phyloP scores from a whole-genome alignment of 2,329 filamentous ascomycete genomes.

The Cladosporium sphaerospermum region DNA sequence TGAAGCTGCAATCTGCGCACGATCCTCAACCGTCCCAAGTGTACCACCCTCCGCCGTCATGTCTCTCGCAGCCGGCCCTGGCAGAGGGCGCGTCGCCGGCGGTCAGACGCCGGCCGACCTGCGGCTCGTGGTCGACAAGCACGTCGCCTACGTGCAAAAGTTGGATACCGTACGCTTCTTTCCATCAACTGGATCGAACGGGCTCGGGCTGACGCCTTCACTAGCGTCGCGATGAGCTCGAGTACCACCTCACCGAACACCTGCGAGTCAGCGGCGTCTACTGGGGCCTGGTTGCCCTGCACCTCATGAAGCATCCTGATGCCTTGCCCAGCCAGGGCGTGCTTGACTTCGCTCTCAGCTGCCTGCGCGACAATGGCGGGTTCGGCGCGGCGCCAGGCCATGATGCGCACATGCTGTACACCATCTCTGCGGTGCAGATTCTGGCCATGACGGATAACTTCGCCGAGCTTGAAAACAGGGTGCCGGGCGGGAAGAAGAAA shows the following conservation, averaged over 20 bases:
- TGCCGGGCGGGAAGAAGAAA: constrained; percentile 60
- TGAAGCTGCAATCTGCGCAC: constrained; percentile 6
- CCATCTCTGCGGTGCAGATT: constrained; percentile 90
- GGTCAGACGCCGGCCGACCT: constrained; percentile 40
- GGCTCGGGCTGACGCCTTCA: constrained; percentile 21
- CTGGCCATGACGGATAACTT: constrained; percentile 80
- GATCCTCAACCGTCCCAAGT: constrained; percentile 1
- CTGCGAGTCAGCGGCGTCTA: constrained; percentile 92
- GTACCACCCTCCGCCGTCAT: constrained; percentile 32
- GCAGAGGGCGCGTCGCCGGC: constrained; percentile 41
- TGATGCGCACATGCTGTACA: constrained; percentile 94
- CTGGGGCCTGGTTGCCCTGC: constrained; percentile 86
- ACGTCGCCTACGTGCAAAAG: constrained; percentile 89
- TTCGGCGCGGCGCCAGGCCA: constrained; percentile 93
- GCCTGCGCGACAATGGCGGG: constrained; percentile 79
- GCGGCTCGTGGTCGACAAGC: constrained; percentile 54
- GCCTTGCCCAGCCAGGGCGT: constrained; percentile 74
- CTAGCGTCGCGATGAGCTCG: constrained; percentile 83
- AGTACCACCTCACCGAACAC: constrained; percentile 98
- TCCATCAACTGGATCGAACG: constrained; percentile 12
- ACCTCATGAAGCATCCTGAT: constrained; percentile 74
- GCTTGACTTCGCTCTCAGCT: constrained; percentile 92
- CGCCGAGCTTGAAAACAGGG: constrained; percentile 68
- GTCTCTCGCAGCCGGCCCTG: constrained; percentile 57
- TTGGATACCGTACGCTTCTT: constrained; percentile 66